Evolutionary conservation across 2,329 filamentous ascomycete genomes (phyloP).

Genomic region (Aspergillus spinulosporus): DNA sequence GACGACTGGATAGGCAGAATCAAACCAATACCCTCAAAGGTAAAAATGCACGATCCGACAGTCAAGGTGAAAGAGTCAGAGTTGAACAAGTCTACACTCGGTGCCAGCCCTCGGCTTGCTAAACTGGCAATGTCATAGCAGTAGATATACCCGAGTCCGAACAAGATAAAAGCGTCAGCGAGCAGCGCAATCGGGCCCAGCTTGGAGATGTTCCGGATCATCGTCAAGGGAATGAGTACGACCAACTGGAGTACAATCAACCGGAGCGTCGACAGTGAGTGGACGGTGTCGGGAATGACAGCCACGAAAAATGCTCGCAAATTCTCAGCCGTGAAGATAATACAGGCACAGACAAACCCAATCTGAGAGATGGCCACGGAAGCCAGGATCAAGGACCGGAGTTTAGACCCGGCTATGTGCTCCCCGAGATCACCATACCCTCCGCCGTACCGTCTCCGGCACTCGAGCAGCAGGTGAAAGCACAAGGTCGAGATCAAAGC

Average conservation of each 20-base stretch:
- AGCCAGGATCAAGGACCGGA: constrained; percentile 65
- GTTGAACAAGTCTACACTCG: constrained; percentile 89
- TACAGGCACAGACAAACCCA: constrained; percentile 74
- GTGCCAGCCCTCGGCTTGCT: constrained; percentile 64
- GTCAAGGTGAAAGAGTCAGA: constrained; percentile 86
- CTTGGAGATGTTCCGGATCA: constrained; percentile 93
- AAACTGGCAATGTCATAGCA: constrained; percentile 90
- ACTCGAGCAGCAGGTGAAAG: constrained; percentile 70
- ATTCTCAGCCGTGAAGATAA: constrained; percentile 78
- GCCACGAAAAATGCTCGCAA: constrained; percentile 66
- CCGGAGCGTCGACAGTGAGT: constrained; percentile 55
- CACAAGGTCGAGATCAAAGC: constrained; percentile 68
- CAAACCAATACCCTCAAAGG: constrained; percentile 92
- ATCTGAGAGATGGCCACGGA: constrained; percentile 75
- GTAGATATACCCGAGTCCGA: constrained; percentile 87
- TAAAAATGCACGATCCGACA: constrained; percentile 96
- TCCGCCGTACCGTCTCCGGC: constrained; percentile 63
- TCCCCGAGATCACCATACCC: constrained; percentile 74
- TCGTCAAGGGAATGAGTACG: constrained; percentile 85
- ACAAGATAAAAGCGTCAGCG: constrained; percentile 87
- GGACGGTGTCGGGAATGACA: constrained; percentile 50
- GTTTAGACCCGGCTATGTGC: constrained; percentile 62
- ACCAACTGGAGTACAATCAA: constrained; percentile 81
- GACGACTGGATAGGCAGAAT: constrained; percentile 97
- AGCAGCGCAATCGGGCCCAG: constrained; percentile 88